Base-by-base conservation (phyloP, 2,329 filamentous ascomycete genomes). In the Ophiocordyceps robertsii region DNA sequence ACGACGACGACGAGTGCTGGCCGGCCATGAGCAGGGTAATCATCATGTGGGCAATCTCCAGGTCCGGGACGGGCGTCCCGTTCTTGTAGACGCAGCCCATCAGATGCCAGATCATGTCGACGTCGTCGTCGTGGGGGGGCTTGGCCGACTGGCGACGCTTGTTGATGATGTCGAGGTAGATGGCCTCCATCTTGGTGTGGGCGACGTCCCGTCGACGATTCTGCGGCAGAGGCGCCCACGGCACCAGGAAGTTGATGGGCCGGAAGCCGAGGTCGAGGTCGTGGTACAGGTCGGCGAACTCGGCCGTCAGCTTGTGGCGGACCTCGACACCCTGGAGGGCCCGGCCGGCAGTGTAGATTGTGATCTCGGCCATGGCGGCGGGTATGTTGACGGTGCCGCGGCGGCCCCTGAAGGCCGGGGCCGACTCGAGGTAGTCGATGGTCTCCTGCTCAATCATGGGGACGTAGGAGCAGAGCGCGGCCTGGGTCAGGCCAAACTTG, bases 1-100 rank as follows among this genome's bases (percentile, higher is more conserved):
- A 89, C 19, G 85, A 87, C 4, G 86, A 86, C 2, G 85, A 90
- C 3, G 84, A 90, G 67, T 94, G 87, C 60, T 94, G 87, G 43
- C 87, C 87, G 45, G 85, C 87, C 86, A 94, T 93, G 47, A 94
- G 77, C 19, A 94, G 73, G 6, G 86, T 86, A 62, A 94, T 94
- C 84, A 94, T 90, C 76, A 94, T 90, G 65, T 92, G 83, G 19
- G 87, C 86, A 44, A 93, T 75, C 62, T 94, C 86, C 54, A 82
- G 73, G 56, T 94, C 87, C 13, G 87, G 82, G n/a, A 93, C 72
- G 6, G 70, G 70, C 32, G 68, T 78, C 51, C 86, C 87, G 52
- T 90, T 77, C 69, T 93, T 94, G 74, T 94, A 94, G 21, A 69
- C 73, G 53, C 80, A 86, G 52, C 77, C 78, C 86, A 93, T 92